A percentile compares a stretch with the other conserved stretches of the same genome.
Conservation (phyloP, 257 asterid genomes). For the Fraxinus americana region DNA sequence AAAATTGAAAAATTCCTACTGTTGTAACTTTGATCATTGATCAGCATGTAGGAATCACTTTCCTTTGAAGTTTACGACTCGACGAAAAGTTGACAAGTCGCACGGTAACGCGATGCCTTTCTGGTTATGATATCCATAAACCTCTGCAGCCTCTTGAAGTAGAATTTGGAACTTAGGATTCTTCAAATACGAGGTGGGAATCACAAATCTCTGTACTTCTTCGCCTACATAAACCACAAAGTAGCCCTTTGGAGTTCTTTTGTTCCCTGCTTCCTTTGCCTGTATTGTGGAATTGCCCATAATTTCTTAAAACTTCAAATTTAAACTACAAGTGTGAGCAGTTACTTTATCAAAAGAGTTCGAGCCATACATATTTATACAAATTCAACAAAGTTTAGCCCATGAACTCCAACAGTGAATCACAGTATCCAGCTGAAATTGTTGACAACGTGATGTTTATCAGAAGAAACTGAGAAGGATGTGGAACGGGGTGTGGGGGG, state of each 20-base stretch:
- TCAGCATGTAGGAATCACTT: neutral
- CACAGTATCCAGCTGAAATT: conserved; percentile 23
- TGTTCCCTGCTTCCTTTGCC: conserved; percentile 10
- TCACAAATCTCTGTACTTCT: conserved; percentile 44
- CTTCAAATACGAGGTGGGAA: conserved; percentile 58
- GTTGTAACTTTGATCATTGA: neutral
- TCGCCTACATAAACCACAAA: conserved; percentile 69
- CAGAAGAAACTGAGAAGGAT: neutral
- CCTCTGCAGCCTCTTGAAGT: conserved; percentile 60
- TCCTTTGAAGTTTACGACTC: conserved; percentile 7
- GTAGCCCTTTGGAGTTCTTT: conserved; percentile 57
- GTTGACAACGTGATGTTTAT: conserved; percentile 25
- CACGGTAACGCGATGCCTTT: conserved; percentile 66
- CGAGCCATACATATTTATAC: neutral
- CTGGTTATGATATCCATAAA: conserved; percentile 46
- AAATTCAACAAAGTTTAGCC: neutral
- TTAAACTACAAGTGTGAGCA: neutral
- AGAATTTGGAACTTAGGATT: conserved; percentile 46
- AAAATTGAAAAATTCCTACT: neutral
- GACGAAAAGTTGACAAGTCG: conserved; percentile 42
- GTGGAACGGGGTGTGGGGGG: neutral
- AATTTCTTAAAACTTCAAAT: neutral
- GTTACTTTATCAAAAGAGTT: neutral
- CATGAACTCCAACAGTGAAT: neutral
- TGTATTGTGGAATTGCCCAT: conserved; percentile 25